These are phyloP conservation scores for Neurospora sp. DNA, from an alignment of 495 filamentous ascomycete species.

Conservation along the genomic window DNA sequence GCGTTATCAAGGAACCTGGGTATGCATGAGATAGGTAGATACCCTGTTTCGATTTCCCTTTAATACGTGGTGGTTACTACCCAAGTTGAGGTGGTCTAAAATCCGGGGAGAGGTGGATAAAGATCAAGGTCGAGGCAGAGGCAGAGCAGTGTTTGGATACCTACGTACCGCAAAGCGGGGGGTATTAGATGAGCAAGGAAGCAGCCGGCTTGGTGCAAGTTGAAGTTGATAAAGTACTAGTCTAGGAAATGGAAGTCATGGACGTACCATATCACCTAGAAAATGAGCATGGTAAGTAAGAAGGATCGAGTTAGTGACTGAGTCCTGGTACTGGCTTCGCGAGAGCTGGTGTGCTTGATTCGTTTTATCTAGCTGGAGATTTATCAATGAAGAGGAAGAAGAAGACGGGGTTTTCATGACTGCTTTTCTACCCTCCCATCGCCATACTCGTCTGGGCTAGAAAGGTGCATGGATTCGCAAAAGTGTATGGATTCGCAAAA, in stretches of 20 bases:
- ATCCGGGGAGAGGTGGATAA: neutral
- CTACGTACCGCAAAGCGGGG: neutral
- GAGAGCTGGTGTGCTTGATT: no score
- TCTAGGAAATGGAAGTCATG: neutral
- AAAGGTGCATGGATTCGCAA: no score
- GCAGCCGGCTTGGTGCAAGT: no score
- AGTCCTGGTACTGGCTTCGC: no score
- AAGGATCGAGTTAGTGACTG: no score
- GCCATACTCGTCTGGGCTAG: no score
- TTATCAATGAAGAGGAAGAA: no score
- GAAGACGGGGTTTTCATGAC: no score
- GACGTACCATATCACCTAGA: neutral
- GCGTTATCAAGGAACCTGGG: neutral
- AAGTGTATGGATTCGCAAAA: no score
- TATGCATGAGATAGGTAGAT: neutral
- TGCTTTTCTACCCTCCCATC: neutral
- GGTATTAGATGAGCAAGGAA: neutral
- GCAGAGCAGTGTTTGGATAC: neutral
- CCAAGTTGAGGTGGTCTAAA: neutral
- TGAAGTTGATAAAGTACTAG: neutral
- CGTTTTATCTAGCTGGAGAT: no score
- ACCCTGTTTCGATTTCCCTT: neutral
- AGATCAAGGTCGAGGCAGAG: neutral
- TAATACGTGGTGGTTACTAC: neutral
- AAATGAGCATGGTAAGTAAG: neutral